These are phyloP conservation scores for Hortaea werneckii DNA, from an alignment of 2,329 filamentous ascomycete genomes.

Conservation along the genomic window DNA sequence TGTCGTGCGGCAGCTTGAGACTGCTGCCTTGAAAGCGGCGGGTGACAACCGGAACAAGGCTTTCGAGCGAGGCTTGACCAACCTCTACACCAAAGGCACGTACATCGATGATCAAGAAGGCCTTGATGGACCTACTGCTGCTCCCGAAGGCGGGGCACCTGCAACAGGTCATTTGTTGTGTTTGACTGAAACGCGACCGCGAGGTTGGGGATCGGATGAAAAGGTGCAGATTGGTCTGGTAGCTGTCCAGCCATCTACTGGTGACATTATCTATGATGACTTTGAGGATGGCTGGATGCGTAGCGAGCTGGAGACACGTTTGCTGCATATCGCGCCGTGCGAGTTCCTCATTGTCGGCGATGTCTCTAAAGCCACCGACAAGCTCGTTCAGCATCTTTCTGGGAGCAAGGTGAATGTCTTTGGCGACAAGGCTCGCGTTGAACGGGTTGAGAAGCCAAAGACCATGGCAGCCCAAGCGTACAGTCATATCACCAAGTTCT, in stretches of 20 bases:
- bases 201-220: constrained; percentile 77
- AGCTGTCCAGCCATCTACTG: constrained; percentile 89
- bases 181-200: constrained; percentile 74
- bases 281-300: constrained; percentile 98
- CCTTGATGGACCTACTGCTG: constrained; percentile 48
- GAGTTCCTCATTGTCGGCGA: constrained; percentile 90
- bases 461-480: constrained; percentile 76
- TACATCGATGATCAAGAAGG: constrained; percentile 91
- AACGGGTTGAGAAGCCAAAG: constrained; percentile 64
- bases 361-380: constrained; percentile 82
- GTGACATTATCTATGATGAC: constrained; percentile 88
- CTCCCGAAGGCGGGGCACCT: constrained; percentile 45
- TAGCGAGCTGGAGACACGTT: constrained; percentile 86
- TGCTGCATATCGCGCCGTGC: constrained; percentile 90
- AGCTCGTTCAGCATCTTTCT: constrained; percentile 80
- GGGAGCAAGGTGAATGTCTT: constrained; percentile 84
- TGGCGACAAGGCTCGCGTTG: constrained; percentile 78
- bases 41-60: constrained; percentile 90
- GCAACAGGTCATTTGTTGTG: constrained; percentile 84
- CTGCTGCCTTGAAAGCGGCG: constrained; percentile 86
- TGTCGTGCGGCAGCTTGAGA: constrained; percentile 88
- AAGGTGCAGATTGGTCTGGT: constrained; percentile 86
- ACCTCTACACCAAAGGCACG: constrained; percentile 94
- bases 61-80: constrained; percentile 86
- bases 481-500: constrained; percentile 86